A percentile compares a stretch with the other conserved stretches of the same genome.
These are phyloP conservation scores for Incumbomyces lentus DNA, from an alignment of 2,329 filamentous ascomycete genomes.

Conservation along the genomic window DNA sequence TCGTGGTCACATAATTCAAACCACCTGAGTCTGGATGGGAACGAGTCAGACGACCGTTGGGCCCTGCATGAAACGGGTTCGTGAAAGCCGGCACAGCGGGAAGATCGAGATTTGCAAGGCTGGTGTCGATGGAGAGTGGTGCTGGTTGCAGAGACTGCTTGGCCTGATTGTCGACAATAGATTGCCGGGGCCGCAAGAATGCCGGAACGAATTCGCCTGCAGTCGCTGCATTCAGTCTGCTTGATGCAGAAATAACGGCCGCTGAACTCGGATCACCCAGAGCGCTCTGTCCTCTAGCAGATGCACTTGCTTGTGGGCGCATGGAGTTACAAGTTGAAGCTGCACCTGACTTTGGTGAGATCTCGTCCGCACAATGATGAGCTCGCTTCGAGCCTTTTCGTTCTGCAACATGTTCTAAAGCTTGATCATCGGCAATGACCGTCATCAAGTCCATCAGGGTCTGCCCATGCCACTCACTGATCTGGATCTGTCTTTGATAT, in stretches of 20 bases:
- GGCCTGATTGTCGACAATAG: not conserved
- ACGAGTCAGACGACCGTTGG: not conserved
- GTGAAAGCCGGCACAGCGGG: not conserved
- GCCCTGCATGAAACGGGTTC: not conserved
- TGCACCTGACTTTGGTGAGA: conserved; percentile 1
- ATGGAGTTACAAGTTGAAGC: not conserved
- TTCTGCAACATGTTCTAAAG: not conserved
- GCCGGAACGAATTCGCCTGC: conserved; percentile 1
- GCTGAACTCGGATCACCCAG: not conserved
- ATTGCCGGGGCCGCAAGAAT: not conserved
- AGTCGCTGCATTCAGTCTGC: not conserved
- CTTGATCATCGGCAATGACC: not conserved
- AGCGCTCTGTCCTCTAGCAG: not conserved
- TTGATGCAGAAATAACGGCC: not conserved
- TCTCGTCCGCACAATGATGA: not conserved
- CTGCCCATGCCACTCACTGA: not conserved
- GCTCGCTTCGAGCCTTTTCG: not conserved
- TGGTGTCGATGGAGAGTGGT: not conserved
- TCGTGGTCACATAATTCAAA: not conserved
- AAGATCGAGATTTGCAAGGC: not conserved
- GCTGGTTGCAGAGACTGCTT: not conserved
- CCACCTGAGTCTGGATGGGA: not conserved
- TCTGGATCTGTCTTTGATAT: not conserved
- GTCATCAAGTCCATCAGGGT: conserved; percentile 1
- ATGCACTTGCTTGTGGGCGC: not conserved